Evolutionary conservation across 371 early-diverging fungal genomes (phyloP), one percentile per base, ranked within the genome.

Genomic region (Mortierella sp.): DNA sequence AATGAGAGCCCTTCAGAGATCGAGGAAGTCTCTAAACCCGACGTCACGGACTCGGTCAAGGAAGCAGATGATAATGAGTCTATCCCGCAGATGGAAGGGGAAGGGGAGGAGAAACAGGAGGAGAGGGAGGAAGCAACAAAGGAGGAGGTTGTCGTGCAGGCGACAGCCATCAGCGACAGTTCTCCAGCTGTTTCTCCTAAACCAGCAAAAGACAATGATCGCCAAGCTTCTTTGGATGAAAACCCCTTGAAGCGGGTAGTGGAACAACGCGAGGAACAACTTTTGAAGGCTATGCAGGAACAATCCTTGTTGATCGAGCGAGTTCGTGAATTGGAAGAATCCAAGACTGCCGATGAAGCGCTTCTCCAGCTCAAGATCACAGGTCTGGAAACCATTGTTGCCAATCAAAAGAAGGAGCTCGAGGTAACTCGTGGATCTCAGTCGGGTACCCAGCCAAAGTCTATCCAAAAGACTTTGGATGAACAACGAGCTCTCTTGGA

Each of bases 401-500:
- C 67, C 28, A 57, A 57, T 4, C 77, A 76, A 21, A 76, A 72
- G 58, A 76, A 72, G 58, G 77, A 76, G 29, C 63, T 76, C n/a
- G 77, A 76, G 48, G 68, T 70, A 6, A 72, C 72, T 9, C 21
- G 77, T 4, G 61, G 60, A 12, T 59, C 64, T 7, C 68, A 64
- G 21, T 55, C 67, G 7, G 43, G 62, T 30, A 68, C 68, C 51
- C 72, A 71, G 19, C 77, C 77, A 28, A 71, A 72, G 47, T 71
- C 77, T 21, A 71, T 71, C 50, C 77, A 76, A 52, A 71, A 62
- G 46, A 76, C 77, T 0, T 51, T 76, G 25, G 88, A 90, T 5
- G 88, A 90, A 25, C 77, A 89, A 11, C 76, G 82, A 30, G 82
- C 81, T 25, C 85, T 89, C 56, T 61, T 92, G 4, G 68, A 82